A percentile compares a stretch with the other conserved stretches of the same genome.
These are phyloP conservation scores for Cyanophora paradoxa DNA, from an alignment of 78 protist genomes.

Conservation along the genomic window DNA sequence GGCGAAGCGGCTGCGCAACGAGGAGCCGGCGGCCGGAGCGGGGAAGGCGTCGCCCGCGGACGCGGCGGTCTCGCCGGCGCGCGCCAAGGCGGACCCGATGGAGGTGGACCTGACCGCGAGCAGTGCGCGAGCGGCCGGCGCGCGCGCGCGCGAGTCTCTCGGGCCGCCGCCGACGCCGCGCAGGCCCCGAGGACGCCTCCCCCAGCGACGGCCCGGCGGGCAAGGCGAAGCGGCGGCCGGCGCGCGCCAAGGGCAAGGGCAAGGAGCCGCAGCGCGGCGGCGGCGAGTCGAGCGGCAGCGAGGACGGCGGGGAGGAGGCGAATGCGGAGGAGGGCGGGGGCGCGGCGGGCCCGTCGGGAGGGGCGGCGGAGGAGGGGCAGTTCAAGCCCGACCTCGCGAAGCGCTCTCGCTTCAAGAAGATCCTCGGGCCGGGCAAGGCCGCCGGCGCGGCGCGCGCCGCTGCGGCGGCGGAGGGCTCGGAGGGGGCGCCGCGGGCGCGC, in stretches of 20 bases:
- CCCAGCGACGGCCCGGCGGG: background rate
- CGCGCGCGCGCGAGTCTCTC: background rate
- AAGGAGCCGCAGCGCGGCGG: background rate
- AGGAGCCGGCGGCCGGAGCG: background rate
- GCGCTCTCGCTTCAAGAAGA: too few species aligned
- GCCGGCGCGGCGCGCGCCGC: too few species aligned
- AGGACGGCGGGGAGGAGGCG: too few species aligned
- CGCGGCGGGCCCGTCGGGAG: too few species aligned
- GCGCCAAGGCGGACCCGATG: background rate
- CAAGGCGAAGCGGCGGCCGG: background rate
- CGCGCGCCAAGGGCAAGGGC: background rate
- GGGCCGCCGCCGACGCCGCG: background rate
- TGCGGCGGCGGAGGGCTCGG: too few species aligned
- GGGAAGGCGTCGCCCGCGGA: background rate
- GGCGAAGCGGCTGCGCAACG: background rate
- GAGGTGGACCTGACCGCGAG: background rate
- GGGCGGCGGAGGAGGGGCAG: too few species aligned
- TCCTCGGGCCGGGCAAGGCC: background rate
- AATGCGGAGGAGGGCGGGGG: too few species aligned
- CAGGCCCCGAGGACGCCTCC: background rate
- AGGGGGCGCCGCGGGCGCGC: too few species aligned
- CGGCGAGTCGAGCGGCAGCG: background rate
- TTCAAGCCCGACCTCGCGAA: too few species aligned
- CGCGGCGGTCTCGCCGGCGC: background rate
- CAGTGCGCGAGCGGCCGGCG: background rate